Base-by-base conservation (phyloP, 1,139 yeast species). In the Pichia cactophila region DNA sequence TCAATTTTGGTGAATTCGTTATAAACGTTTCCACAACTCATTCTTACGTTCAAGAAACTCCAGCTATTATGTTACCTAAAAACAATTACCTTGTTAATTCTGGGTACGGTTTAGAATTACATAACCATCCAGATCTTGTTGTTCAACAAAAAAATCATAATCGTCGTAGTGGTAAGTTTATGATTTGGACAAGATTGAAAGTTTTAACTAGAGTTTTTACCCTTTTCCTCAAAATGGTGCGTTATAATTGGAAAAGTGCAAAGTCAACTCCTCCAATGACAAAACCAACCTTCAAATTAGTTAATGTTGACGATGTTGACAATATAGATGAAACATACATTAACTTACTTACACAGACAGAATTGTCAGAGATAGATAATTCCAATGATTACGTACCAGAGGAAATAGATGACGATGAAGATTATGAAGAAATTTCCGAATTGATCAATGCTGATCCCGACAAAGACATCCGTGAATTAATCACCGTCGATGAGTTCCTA, bases 21-120 rank as follows among this genome's bases (percentile, higher is more conserved):
- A 73, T 83, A 37, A 77, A 83, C 10, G 80, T 83, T 54, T 83
- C 86, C 0, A 83, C 86, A 2, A 77, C 75, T 53, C 77, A 81
- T 17, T 80, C 85, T 53, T 84, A 82, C 61, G 74, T 82, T 37
- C 74, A 78, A 41, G 89, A 83, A 58, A 69, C 78, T 26, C 70
- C 80, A 39, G 61, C 73, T n/a, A 68, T 84, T 4, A 65, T 68
- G 0, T 62, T 75, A 29, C 78, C 78, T 16, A 62, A 65, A 7
- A 68, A 69, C n/a, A 83, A 88, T 0, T 85, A 86, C 81, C 56
- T 83, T 11, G 88, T 82, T 50, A 58, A 42, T 2, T 43, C 37
- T 33, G 64, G 63, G 4, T 62, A 63, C 45, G 61, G 58, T 9
- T 50, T 49, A 36, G 57, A 60, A 44, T 12, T 55, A 3, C 36